A percentile compares a stretch with the other conserved stretches of the same genome.
Conservation (phyloP, 1,139 yeast species). For the Suhomyces taliae region DNA sequence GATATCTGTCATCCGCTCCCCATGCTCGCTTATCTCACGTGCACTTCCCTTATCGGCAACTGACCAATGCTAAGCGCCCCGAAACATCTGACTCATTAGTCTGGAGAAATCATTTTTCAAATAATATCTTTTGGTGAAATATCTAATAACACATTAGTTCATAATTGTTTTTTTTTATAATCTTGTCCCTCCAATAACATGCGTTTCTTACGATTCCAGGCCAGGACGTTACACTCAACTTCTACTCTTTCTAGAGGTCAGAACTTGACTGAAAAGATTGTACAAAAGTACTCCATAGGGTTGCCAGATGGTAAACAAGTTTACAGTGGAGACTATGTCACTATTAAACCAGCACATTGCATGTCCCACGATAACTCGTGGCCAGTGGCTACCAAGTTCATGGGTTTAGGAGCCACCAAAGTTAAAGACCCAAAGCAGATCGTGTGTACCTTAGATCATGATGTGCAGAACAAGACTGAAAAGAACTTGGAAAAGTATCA, state of each 20-base stretch:
- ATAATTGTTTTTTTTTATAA: background rate
- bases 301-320: slow-evolving; percentile 69
- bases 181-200: background rate
- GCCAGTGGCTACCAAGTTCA: slow-evolving; percentile 98
- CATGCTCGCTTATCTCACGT: background rate
- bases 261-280: slow-evolving; percentile 92
- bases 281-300: slow-evolving; percentile 89
- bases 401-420: slow-evolving; percentile 86
- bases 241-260: slow-evolving; percentile 48
- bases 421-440: slow-evolving; percentile 86
- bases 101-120: slow-evolving; percentile 5
- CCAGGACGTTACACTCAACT: slow-evolving; percentile 10
- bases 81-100: slow-evolving; percentile 31
- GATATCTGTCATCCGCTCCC: background rate
- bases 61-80: slow-evolving; percentile 23
- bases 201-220: slow-evolving; percentile 3
- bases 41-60: slow-evolving; percentile 5
- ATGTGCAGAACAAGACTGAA: slow-evolving; percentile 89
- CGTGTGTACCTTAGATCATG: slow-evolving; percentile 95
- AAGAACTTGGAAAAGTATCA: slow-evolving; percentile 83
- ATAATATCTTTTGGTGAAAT: background rate
- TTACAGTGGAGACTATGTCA: slow-evolving; percentile 89
- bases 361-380: slow-evolving; percentile 99
- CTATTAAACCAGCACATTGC: slow-evolving; percentile 93
- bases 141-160: background rate